Evolutionary conservation across 2,329 filamentous ascomycete species (phyloP).

Genomic region (Neopestalotiopsis sp.): DNA sequence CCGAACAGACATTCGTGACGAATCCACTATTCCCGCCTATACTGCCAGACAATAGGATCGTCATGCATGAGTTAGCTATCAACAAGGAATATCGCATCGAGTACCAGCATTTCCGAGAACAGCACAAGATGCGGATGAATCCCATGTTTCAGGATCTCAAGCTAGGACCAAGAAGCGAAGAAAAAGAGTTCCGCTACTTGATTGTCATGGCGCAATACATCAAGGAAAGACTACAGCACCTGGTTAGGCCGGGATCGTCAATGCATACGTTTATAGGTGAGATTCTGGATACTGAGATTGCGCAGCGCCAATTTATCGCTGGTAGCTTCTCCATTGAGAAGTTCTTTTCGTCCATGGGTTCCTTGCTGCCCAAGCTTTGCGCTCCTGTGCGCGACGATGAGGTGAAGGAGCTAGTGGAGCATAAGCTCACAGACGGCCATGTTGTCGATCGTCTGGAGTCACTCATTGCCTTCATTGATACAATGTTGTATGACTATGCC

Average conservation of each 20-base stretch:
- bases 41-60: constrained; percentile 74
- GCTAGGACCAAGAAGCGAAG: constrained; percentile 69
- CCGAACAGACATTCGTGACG: constrained; percentile 38
- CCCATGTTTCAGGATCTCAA: constrained; percentile 63
- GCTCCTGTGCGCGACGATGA: constrained; percentile 81
- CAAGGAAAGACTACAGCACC: constrained; percentile 71
- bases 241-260: constrained; percentile 72
- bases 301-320: constrained; percentile 69
- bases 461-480: constrained; percentile 75
- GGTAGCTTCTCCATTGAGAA: constrained; percentile 81
- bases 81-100: constrained; percentile 80
- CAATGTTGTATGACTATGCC: constrained; percentile 80
- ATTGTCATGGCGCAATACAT: constrained; percentile 74
- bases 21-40: constrained; percentile 53
- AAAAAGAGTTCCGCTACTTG: constrained; percentile 71
- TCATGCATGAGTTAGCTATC: constrained; percentile 81
- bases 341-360: constrained; percentile 78
- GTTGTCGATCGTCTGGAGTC: constrained; percentile 79
- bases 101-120: constrained; percentile 61
- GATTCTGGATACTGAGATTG: constrained; percentile 74
- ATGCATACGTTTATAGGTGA: constrained; percentile 79
- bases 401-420: constrained; percentile 70
- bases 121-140: constrained; percentile 52
- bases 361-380: constrained; percentile 78
- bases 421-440: constrained; percentile 62